Percentiles rank a stretch among this genome's conserved stretches.
Evolutionary conservation across 805 yeast species (phyloP).

Genomic region (Candida morakotiae): DNA sequence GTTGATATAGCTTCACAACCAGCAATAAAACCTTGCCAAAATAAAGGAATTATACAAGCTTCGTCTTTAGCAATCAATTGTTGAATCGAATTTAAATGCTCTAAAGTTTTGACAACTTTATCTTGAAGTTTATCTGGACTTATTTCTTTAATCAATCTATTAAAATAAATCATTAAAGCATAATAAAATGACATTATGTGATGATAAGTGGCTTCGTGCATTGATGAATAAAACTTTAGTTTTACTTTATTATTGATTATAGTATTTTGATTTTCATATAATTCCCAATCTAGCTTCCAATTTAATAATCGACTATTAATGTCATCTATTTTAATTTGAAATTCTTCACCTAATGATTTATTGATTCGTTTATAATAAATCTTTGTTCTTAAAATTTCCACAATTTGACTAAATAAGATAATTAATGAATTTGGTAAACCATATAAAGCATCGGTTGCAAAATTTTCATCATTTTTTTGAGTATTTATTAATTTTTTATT

Average conservation of each 20-base stretch:
- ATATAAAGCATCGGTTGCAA: slow-evolving; percentile 76
- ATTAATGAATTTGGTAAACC: slow-evolving; percentile 83
- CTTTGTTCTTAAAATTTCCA: slow-evolving; percentile 60
- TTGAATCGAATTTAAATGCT: slow-evolving; percentile 62
- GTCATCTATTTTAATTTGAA: slow-evolving; percentile 15
- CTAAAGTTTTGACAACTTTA: slow-evolving; percentile 56
- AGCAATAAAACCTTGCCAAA: slow-evolving; percentile 88
- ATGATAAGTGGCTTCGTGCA: slow-evolving; percentile 73
- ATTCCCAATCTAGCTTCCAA: slow-evolving; percentile 78
- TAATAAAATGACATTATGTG: slow-evolving; percentile 78
- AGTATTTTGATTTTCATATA: slow-evolving; percentile 28
- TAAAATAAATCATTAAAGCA: slow-evolving; percentile 67
- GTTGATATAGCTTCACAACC: slow-evolving; percentile 71
- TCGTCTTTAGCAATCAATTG: slow-evolving; percentile 49
- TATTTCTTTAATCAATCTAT: slow-evolving; percentile 55
- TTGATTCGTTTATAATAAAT: slow-evolving; percentile 42
- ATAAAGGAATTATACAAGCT: slow-evolving; percentile 66
- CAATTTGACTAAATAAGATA: slow-evolving; percentile 67
- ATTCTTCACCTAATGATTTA: slow-evolving; percentile 21
- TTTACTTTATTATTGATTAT: slow-evolving; percentile 7
- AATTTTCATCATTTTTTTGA: slow-evolving; percentile 50
- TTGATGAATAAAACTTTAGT: slow-evolving; percentile 41
- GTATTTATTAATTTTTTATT: slow-evolving; percentile 41
- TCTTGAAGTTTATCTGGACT: slow-evolving; percentile 57
- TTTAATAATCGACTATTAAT: slow-evolving; percentile 47